These are phyloP conservation scores for Yamadazyma jaroonii DNA, from an alignment of 1,139 yeast species.

Conservation along the genomic window DNA sequence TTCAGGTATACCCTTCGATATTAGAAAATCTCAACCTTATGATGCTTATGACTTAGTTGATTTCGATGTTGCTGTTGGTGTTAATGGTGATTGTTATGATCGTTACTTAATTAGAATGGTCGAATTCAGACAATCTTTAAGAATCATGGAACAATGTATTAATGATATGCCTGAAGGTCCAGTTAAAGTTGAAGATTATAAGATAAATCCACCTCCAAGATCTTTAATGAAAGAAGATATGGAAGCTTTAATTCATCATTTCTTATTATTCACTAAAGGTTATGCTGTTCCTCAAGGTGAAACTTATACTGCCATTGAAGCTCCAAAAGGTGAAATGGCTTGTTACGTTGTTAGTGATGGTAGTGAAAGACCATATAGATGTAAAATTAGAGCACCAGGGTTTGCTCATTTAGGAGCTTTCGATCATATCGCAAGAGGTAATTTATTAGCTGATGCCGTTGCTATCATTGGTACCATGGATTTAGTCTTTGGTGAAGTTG, in stretches of 20 bases:
- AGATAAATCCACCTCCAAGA: conserved; percentile 82
- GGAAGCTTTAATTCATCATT: conserved; percentile 91
- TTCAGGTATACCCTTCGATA: conserved; percentile 83
- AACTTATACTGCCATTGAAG: conserved; percentile 89
- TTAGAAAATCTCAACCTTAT: conserved; percentile 85
- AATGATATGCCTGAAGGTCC: conserved; percentile 94
- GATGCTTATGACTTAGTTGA: conserved; percentile 88
- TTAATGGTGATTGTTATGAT: conserved; percentile 89
- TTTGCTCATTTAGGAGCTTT: conserved; percentile 88
- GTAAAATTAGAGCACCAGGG: conserved; percentile 93
- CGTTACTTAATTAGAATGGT: conserved; percentile 87
- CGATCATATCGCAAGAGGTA: conserved; percentile 83
- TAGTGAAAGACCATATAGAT: conserved; percentile 85
- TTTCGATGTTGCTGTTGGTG: conserved; percentile 83
- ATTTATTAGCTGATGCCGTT: conserved; percentile 87
- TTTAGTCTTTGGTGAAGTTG: conserved; percentile 92
- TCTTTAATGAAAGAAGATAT: conserved; percentile 83
- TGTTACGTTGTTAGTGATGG: conserved; percentile 90
- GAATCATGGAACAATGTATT: conserved; percentile 87
- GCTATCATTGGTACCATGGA: conserved; percentile 96
- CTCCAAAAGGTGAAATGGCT: conserved; percentile 96
- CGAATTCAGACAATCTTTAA: conserved; percentile 86
- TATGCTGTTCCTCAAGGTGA: conserved; percentile 89
- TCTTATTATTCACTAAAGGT: conserved; percentile 84
- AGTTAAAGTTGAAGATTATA: conserved; percentile 86